A percentile compares a stretch with the other conserved stretches of the same genome.
Evolutionary conservation across 2,329 filamentous ascomycete species (phyloP).

Genomic region (Aspergillus udagawae): DNA sequence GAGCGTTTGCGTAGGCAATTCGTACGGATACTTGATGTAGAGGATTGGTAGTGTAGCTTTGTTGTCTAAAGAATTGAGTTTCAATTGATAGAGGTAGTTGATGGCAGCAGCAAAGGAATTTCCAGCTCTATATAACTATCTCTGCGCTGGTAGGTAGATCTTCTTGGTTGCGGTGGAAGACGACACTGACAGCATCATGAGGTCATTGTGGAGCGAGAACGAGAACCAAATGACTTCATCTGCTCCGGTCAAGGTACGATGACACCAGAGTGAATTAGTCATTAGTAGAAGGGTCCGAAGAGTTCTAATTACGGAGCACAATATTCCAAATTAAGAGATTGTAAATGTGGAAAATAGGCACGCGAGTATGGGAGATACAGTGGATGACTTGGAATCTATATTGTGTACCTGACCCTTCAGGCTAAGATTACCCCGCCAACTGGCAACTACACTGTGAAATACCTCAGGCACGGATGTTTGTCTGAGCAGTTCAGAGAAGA

Average conservation of each 20-base stretch:
- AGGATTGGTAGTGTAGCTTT: background rate
- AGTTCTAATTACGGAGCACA: background rate
- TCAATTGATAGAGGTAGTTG: no score
- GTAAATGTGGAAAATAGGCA: background rate
- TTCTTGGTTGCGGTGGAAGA: constrained; percentile 1
- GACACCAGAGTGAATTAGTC: background rate
- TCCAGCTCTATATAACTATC: background rate
- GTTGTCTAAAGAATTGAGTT: background rate
- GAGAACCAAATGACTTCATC: constrained; percentile 25
- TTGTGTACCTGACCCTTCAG: background rate
- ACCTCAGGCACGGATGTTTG: background rate
- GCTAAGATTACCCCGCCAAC: background rate
- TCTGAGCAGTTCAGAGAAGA: no score
- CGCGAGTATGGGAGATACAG: background rate
- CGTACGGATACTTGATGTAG: background rate
- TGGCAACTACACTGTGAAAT: background rate
- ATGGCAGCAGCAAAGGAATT: background rate
- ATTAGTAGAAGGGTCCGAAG: background rate
- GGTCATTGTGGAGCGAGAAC: constrained; percentile 22
- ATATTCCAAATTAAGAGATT: background rate
- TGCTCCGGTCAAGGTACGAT: background rate
- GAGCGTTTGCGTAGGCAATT: background rate
- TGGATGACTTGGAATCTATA: background rate
- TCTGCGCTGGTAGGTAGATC: background rate
- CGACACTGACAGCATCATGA: constrained; percentile 29